Percentiles rank a stretch among this genome's conserved stretches.
phyloP scores from a whole-genome alignment of 208 protist species.

The Porcisia hertigi region DNA sequence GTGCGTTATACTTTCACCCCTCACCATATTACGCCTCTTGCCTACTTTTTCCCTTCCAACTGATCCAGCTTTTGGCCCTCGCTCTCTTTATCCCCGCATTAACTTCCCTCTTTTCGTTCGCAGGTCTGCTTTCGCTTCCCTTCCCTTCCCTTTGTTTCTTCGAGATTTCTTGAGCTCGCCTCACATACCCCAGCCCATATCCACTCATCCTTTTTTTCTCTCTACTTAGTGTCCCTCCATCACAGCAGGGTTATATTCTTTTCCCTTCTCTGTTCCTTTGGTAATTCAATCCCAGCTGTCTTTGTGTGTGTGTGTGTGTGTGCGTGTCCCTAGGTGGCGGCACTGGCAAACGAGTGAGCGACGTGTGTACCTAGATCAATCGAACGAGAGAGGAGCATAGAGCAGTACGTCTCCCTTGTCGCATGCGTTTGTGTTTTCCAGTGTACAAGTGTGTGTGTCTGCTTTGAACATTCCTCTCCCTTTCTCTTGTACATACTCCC shows the following conservation, averaged over 20 bases:
- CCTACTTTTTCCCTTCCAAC: not conserved
- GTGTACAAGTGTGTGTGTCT: not conserved
- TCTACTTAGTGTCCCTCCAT: not conserved
- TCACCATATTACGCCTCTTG: not conserved
- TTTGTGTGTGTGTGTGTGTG: not conserved
- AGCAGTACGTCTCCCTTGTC: not conserved
- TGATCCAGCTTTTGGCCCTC: not conserved
- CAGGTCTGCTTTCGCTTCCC: not conserved
- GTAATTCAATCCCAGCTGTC: not conserved
- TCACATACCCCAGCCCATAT: not conserved
- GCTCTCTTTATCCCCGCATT: not conserved
- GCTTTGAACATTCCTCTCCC: not conserved
- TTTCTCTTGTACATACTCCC: not conserved
- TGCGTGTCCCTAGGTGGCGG: not conserved
- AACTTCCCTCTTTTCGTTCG: not conserved
- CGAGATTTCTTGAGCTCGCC: not conserved
- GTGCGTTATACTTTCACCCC: not conserved
- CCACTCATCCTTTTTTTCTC: not conserved
- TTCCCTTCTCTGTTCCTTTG: not conserved
- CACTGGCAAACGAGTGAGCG: too few species aligned
- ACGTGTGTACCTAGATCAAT: not conserved
- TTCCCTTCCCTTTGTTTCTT: not conserved
- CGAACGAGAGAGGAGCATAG: not conserved
- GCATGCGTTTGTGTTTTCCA: not conserved
- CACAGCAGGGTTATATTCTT: not conserved